Base-by-base conservation (phyloP, 1,139 yeast species). In the Hyphopichia pseudoburtonii region DNA sequence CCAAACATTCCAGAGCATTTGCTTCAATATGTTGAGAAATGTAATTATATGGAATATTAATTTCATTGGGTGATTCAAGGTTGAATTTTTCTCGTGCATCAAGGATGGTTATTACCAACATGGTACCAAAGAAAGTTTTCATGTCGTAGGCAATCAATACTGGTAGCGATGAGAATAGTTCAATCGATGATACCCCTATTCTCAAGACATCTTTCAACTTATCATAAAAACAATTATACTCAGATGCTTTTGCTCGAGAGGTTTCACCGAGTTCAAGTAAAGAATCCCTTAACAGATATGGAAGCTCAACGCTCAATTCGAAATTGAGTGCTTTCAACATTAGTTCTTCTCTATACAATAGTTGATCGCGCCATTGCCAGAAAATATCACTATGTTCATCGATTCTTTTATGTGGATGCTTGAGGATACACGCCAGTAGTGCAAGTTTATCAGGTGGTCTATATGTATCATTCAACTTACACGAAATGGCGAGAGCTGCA, bases 311-410 rank as follows among this genome's bases (percentile, higher is more conserved):
- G 39, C 61, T 61, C 36, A 71, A 52, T 42, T 71, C 76, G 39
- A 71, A 71, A 39, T 69, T 67, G 32, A 71, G 55, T 27, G 61
- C 56, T 44, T 65, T 63, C 30, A 71, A 51, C 8, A 71, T 60
- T 30, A 71, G 51, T 48, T 71, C 77, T 44, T 71, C 77, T 28
- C 77, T 49, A 43, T 61, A 71, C 34, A 71, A 50, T 4, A 71
- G 47, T 48, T 71, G 76, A 48, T 71, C 76, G 28, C 74, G 46
- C 76, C 76, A 71, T 35, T 60, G 58, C 76, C 77, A 71, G 45
- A 67, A 71, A 35, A 61, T 44, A 31, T 64, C 66, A 41, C 66
- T 65, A 30, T 68, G 73, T 41, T 70, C 73, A 39, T 68, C 73
- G 4, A 70, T 56, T 3, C 52, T 46, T 35, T 52, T 51, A 12